Evolutionary conservation across 1,284 basidiomycete genomes (phyloP).

Genomic region (Pterulicium gracile): DNA sequence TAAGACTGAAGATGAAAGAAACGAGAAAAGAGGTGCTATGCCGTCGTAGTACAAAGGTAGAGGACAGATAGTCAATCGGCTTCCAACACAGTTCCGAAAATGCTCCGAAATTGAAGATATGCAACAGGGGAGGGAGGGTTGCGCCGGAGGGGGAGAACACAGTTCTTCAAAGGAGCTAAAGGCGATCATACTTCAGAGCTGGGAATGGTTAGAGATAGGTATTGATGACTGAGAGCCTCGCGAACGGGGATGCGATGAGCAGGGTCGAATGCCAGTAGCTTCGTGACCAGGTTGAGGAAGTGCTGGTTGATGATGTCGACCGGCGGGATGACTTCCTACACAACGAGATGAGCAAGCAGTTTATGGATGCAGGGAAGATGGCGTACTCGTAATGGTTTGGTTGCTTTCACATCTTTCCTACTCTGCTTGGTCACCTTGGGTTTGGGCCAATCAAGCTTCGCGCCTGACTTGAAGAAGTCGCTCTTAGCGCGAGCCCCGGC

Average conservation of each 20-base stretch:
- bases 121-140: neutral
- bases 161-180: neutral
- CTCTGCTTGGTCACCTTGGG: slow-evolving; percentile 80
- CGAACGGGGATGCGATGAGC: slow-evolving; percentile 76
- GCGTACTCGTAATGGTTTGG: slow-evolving; percentile 67
- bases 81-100: neutral
- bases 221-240: slow-evolving; percentile 82
- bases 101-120: neutral
- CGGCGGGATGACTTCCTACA: slow-evolving; percentile 76
- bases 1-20: neutral
- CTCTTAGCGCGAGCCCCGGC: slow-evolving; percentile 68
- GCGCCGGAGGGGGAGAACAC: neutral
- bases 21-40: neutral
- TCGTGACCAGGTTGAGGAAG: slow-evolving; percentile 82
- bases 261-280: slow-evolving; percentile 88
- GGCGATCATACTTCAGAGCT: slow-evolving; percentile 10
- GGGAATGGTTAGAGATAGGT: slow-evolving; percentile 41
- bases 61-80: neutral
- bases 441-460: slow-evolving; percentile 88
- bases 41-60: neutral
- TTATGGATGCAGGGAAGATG: slow-evolving; percentile 7
- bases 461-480: slow-evolving; percentile 85
- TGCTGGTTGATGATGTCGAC: slow-evolving; percentile 62
- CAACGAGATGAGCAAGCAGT: neutral
- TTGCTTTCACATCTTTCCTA: slow-evolving; percentile 87